A percentile compares a stretch with the other conserved stretches of the same genome.
phyloP scores from a whole-genome alignment of 805 yeast species.

The Saccharomycopsis selenospora region DNA sequence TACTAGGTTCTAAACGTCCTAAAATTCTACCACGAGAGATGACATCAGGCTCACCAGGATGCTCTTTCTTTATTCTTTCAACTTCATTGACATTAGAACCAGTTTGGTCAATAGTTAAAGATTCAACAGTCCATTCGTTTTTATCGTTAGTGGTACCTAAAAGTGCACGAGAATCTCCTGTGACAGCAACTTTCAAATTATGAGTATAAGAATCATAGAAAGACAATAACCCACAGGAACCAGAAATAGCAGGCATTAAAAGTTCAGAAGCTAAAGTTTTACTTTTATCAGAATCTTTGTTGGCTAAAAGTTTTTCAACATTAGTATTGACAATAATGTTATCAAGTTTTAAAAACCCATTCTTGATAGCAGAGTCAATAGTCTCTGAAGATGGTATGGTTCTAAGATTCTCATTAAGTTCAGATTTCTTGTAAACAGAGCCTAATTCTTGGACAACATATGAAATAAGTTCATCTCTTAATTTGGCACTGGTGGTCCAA shows the following conservation, averaged over 20 bases:
- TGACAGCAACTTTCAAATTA: constrained; percentile 78
- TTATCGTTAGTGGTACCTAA: constrained; percentile 60
- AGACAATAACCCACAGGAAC: constrained; percentile 86
- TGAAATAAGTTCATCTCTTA: constrained; percentile 71
- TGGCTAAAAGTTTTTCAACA: constrained; percentile 58
- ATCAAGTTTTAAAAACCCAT: constrained; percentile 77
- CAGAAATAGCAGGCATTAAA: constrained; percentile 89
- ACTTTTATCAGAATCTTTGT: constrained; percentile 51
- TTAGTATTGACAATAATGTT: constrained; percentile 77
- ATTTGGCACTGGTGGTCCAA: constrained; percentile 82
- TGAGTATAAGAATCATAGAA: constrained; percentile 74
- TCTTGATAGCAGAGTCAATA: constrained; percentile 71
- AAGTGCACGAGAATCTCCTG: constrained; percentile 94
- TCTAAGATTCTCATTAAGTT: constrained; percentile 30
- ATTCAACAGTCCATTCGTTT: constrained; percentile 80
- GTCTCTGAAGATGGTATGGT: constrained; percentile 56
- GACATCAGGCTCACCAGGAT: constrained; percentile 84
- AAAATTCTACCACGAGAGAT: constrained; percentile 82
- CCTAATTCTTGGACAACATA: constrained; percentile 74
- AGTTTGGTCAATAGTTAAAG: constrained; percentile 86
- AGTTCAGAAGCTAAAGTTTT: constrained; percentile 59
- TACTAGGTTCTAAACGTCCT: constrained; percentile 89
- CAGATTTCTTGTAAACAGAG: constrained; percentile 36
- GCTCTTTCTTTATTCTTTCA: constrained; percentile 73
- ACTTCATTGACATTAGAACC: constrained; percentile 88